These are phyloP conservation scores for Argentina anserina DNA, from an alignment of 306 rosid genomes.

Conservation along the genomic window DNA sequence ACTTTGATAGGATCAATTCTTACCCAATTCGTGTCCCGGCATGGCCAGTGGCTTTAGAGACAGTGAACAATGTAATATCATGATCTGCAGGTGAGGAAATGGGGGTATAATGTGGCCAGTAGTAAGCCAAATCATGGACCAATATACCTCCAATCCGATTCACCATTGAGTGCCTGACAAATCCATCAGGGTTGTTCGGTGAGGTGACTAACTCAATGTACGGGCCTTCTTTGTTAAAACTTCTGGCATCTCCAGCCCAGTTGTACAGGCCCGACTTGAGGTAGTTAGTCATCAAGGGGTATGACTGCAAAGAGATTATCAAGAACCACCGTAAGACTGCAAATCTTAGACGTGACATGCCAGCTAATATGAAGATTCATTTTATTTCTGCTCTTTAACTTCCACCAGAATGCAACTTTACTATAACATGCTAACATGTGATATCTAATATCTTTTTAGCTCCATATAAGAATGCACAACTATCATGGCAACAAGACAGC, in stretches of 20 bases:
- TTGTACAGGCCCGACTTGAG: conserved; percentile 81
- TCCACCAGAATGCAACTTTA: not conserved
- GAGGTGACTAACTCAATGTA: conserved; percentile 85
- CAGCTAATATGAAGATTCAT: not conserved
- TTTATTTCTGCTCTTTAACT: not conserved
- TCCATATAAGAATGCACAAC: not conserved
- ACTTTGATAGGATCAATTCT: conserved; percentile 5
- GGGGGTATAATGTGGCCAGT: conserved; percentile 96
- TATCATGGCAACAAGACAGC: not conserved
- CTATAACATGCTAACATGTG: not conserved
- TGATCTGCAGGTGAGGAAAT: conserved; percentile 54
- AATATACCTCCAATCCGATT: conserved; percentile 52
- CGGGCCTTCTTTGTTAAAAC: conserved; percentile 44
- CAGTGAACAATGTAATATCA: conserved; percentile 68
- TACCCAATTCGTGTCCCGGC: conserved; percentile 93
- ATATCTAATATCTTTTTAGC: not conserved
- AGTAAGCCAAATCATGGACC: conserved; percentile 83
- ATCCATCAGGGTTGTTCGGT: conserved; percentile 96
- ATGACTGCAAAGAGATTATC: conserved; percentile 50
- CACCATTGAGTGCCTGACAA: conserved; percentile 43
- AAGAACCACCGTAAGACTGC: not conserved
- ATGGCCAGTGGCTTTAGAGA: conserved; percentile 84
- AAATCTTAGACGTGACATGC: not conserved
- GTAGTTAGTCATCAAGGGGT: conserved; percentile 64
- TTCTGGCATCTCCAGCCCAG: conserved; percentile 80